phyloP scores from a whole-genome alignment of 1,139 yeast species.

The Sugiyamaella sp. region DNA sequence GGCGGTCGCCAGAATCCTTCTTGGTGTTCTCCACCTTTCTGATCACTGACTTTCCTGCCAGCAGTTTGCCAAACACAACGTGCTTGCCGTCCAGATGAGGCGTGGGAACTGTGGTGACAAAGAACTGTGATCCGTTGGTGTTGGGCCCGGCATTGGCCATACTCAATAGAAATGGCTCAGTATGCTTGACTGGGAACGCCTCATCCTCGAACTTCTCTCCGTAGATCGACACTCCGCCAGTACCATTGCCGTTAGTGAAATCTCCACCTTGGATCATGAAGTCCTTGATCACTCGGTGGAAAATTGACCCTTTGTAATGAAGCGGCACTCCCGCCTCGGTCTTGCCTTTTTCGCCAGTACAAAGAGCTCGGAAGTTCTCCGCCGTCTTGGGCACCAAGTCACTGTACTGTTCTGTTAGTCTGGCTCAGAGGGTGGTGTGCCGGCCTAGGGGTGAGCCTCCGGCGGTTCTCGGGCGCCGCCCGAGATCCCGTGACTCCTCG shows the following conservation, averaged over 20 bases:
- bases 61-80: constrained; percentile 91
- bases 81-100: constrained; percentile 93
- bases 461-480: constrained; percentile 2
- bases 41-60: constrained; percentile 80
- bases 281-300: constrained; percentile 86
- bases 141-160: constrained; percentile 98
- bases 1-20: constrained; percentile 69
- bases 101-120: constrained; percentile 77
- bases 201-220: constrained; percentile 97
- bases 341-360: constrained; percentile 89
- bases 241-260: constrained; percentile 84
- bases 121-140: constrained; percentile 95
- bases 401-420: constrained; percentile 19
- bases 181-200: constrained; percentile 75
- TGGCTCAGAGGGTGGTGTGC: no score
- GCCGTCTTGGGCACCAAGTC: constrained; percentile 92
- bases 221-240: constrained; percentile 94
- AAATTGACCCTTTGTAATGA: constrained; percentile 76
- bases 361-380: constrained; percentile 87
- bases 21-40: constrained; percentile 68
- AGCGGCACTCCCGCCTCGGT: constrained; percentile 59
- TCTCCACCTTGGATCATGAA: constrained; percentile 72
- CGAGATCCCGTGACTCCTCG: constrained; percentile 1
- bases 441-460: not conserved
- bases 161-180: constrained; percentile 81